Evolutionary conservation across 148 eudicot species (phyloP), one percentile per base, ranked within the genome.

Genomic region (Cornus controversa): DNA sequence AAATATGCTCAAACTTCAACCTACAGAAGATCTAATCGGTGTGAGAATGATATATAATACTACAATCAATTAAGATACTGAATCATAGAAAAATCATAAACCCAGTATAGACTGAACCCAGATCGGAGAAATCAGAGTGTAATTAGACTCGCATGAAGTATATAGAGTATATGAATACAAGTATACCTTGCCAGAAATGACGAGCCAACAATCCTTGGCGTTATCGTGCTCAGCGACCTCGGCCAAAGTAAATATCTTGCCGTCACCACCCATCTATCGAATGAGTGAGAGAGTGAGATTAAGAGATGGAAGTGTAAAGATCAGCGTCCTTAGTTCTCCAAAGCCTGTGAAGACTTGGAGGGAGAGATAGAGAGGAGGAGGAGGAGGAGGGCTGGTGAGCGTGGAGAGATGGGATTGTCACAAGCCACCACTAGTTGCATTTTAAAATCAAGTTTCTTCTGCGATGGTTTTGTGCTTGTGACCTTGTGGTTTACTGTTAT

Each of bases 181-280:
- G 50, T 71, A 25, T 77, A 94, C 98, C 98, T 94, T 94, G 79
- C 95, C 97, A 69, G 80, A 70, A 62, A 94, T 92, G 70, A 92
- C 76, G 67, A 94, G 92, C 98, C 98, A 94, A 26, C 98, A 94
- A 73, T 94, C 98, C 75, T 90, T 86, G 79, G 89, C 20, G 79
- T 77, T 78, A 80, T 85, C 87, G 80, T 94, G 98, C 72, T 86
- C 83, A 63, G 97, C 79, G 72, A 92, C 94, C 78, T 94, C 91
- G 27, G 92, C 81, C 83, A 94, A 85, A 81, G 88, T 81, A 66
- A 78, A 91, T 26, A 92, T 78, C 82, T 91, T 94, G 65, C 83
- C 80, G 27, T 85, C 87, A 71, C 79, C 72, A 58, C 90, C 87
- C 92, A 90, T 89, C 4, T 54, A 58, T 4, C 25, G 37, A 81